Base-by-base conservation (phyloP, 129 eudicot species). In the Deinandra increscens region DNA sequence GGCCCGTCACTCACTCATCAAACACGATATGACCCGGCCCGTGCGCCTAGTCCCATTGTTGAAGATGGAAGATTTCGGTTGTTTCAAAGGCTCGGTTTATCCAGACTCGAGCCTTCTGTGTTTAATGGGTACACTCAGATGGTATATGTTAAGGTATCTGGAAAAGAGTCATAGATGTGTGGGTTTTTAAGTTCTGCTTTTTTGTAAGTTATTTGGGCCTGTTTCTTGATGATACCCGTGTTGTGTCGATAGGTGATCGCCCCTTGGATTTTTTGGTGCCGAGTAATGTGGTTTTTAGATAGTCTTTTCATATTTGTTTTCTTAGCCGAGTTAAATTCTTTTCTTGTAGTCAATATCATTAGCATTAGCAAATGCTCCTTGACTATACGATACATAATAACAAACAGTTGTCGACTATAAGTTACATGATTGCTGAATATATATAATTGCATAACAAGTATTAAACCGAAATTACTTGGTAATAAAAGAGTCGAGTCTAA, bases 1-100 rank as follows among this genome's bases (percentile, higher is more conserved):
- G 99, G 99, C 39, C 99, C 99, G 13, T 93, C 99, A 23, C 95
- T 93, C 26, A 93, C 99, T 29, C 97, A 87, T 77, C 99, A 93
- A 72, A 84, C 92, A 22, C 77, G 99, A 48, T 93, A 93, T 26
- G 99, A 93, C 72, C 99, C 99, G 9, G 97, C 99, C 8, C 95
- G 99, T 12, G 79, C 87, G 5, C 69, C 86, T 3, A 85, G 81
- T 19, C 99, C 97, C 19, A 89, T 93, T 39, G 92, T 93, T 4
- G 99, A 93, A 87, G 99, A 93, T 69, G 99, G 99, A 19, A 81
- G 92, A 45, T 89, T 75, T 43, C 71, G 92, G 7, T 72, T 93
- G 81, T 93, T 89, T 81, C 86, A 80, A 70, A 87, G 90, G 74
- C 95, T 93, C 23, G 90, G 95, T 33, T 69, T 93, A 33, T 75